These are phyloP conservation scores for Eucalyptus marginata DNA, from an alignment of 345 rosid species.

Conservation along the genomic window DNA sequence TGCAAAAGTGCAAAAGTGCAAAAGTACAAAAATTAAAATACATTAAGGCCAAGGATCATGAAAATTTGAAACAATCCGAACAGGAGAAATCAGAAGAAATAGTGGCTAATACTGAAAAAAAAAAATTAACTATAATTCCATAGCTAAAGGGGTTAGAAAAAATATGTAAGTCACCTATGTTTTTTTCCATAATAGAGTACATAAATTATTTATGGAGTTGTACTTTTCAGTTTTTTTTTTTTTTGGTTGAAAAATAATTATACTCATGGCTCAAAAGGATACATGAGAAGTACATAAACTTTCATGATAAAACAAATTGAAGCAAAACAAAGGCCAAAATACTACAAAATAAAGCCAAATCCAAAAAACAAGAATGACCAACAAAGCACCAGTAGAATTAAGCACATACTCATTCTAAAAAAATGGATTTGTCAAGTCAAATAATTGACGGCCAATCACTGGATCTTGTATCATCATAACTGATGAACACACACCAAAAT, in stretches of 20 bases:
- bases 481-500: rapidly evolving
- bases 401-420: too few species aligned
- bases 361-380: too few species aligned
- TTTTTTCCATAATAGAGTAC: neutral
- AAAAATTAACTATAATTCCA: neutral
- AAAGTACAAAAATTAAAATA: neutral
- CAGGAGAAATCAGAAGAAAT: neutral
- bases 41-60: neutral
- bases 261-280: too few species aligned
- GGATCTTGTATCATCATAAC: too few species aligned
- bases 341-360: too few species aligned
- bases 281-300: too few species aligned
- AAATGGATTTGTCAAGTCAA: too few species aligned
- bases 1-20: neutral
- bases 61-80: neutral
- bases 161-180: neutral
- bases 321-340: too few species aligned
- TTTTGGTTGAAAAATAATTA: too few species aligned
- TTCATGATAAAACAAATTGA: too few species aligned
- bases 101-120: neutral
- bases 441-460: too few species aligned
- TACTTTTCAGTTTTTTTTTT: neutral
- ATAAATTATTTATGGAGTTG: neutral
- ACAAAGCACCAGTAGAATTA: too few species aligned
- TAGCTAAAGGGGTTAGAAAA: neutral